These are phyloP conservation scores for Quillaja saponaria DNA, from an alignment of 306 rosid genomes.

Conservation along the genomic window DNA sequence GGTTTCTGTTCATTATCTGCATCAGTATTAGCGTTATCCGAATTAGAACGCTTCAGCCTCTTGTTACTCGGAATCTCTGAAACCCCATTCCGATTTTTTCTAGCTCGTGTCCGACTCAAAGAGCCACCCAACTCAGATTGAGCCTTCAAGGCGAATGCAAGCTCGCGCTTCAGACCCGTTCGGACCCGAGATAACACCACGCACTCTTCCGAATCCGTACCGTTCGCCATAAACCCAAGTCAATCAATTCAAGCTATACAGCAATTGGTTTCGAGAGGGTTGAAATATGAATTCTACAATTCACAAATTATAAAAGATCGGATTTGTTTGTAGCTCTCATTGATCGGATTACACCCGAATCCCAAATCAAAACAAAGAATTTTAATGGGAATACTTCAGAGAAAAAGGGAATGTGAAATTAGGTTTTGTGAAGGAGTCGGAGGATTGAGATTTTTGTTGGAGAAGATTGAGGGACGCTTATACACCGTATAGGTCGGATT, in stretches of 20 bases:
- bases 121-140: conserved; percentile 54
- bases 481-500: conserved; percentile 22
- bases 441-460: not conserved
- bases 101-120: conserved; percentile 56
- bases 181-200: conserved; percentile 67
- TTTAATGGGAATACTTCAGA: not conserved
- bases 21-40: not conserved
- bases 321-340: not conserved
- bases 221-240: conserved; percentile 67
- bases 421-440: conserved; percentile 19
- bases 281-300: conserved; percentile 1
- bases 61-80: conserved; percentile 17
- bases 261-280: not conserved
- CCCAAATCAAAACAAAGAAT: not conserved
- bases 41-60: conserved; percentile 33
- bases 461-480: not conserved
- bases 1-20: not conserved
- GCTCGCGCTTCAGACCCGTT: conserved; percentile 61
- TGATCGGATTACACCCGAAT: not conserved
- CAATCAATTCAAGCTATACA: not conserved
- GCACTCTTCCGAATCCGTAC: conserved; percentile 69
- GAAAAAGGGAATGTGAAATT: not conserved
- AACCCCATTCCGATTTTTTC: conserved; percentile 31
- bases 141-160: conserved; percentile 62
- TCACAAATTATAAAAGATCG: no score